Conservation (phyloP, 2,329 filamentous ascomycete species). For the Fusarium incarnatum region DNA sequence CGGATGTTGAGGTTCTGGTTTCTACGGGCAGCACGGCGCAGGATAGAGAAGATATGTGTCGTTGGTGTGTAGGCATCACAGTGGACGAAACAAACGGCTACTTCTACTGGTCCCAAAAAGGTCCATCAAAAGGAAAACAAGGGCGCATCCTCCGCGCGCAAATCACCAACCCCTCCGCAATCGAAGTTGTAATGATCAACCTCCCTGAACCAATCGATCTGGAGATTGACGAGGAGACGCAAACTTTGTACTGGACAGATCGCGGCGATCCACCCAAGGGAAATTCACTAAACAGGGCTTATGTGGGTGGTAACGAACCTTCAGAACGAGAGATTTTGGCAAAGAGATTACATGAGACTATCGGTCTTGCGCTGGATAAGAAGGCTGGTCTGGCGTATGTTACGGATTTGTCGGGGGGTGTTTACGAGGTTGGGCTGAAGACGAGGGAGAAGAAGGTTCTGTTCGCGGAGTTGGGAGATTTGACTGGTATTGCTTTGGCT, state of each 20-base stretch:
- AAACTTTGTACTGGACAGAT: background rate
- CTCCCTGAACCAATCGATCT: background rate
- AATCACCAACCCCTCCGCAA: background rate
- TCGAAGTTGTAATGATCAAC: background rate
- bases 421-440: background rate
- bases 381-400: background rate
- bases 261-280: background rate
- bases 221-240: background rate
- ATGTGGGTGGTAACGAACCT: background rate
- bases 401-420: background rate
- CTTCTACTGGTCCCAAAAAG: slow-evolving; percentile 17
- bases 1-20: background rate
- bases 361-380: background rate
- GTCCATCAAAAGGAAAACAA: background rate
- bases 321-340: background rate
- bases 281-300: background rate
- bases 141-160: background rate
- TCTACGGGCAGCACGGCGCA: background rate
- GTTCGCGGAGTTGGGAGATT: background rate
- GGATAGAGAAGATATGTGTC: background rate
- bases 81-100: background rate
- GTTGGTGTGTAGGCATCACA: background rate
- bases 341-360: background rate
- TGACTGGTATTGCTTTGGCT: slow-evolving; percentile 11
- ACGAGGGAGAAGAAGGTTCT: background rate